Evolutionary conservation across 2,329 filamentous ascomycete genomes (phyloP).

Genomic region (Xylaria sp.): DNA sequence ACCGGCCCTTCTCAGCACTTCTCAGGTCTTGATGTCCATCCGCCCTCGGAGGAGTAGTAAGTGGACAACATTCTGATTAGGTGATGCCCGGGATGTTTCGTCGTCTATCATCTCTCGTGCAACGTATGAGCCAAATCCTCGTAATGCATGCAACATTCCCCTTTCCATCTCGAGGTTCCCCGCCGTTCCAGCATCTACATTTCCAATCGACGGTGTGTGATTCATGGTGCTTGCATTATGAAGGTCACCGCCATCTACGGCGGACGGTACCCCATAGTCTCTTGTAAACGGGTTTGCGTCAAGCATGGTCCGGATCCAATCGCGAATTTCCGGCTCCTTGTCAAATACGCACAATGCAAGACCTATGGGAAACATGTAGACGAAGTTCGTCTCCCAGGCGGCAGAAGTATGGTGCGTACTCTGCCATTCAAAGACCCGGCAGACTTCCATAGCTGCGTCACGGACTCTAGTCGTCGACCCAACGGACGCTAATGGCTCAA

Average conservation of each 20-base stretch:
- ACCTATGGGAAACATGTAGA: slow-evolving; percentile 22
- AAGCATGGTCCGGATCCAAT: slow-evolving; percentile 18
- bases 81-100: background rate
- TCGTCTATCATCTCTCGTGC: slow-evolving; percentile 8
- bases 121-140: slow-evolving; percentile 11
- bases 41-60: slow-evolving; percentile 16
- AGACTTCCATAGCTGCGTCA: slow-evolving; percentile 12
- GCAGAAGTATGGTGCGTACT: background rate
- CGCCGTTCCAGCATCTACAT: background rate
- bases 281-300: slow-evolving; percentile 12
- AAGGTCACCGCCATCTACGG: background rate
- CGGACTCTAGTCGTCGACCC: slow-evolving; percentile 7
- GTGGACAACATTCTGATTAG: slow-evolving; percentile 14
- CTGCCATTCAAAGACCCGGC: slow-evolving; percentile 20
- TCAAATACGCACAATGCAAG: slow-evolving; percentile 20
- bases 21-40: background rate
- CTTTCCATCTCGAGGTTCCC: background rate
- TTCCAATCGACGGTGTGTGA: too few species aligned
- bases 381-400: slow-evolving; percentile 12
- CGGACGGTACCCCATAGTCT: background rate
- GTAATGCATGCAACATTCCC: slow-evolving; percentile 1
- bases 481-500: slow-evolving; percentile 5
- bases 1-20: background rate
- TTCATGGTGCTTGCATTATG: background rate
- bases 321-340: slow-evolving; percentile 3